Evolutionary conservation across 2,329 filamentous ascomycete species (phyloP), one percentile per base, ranked within the genome.

Genomic region (Nothophaeocryptopus gaeumannii): DNA sequence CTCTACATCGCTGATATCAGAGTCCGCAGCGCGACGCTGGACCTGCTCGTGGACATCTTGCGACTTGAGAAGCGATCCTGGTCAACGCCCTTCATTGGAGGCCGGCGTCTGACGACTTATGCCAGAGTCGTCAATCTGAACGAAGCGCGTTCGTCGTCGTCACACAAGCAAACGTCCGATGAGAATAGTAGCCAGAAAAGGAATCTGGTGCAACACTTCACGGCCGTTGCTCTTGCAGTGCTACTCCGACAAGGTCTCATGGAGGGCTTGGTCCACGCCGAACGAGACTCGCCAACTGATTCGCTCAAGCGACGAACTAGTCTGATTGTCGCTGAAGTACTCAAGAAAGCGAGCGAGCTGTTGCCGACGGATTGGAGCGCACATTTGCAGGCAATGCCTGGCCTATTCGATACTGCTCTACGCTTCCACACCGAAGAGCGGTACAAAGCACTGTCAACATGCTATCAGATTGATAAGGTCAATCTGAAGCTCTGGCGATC

Each of bases 391-490:
- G 80, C 96, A 5, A 79, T 99, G 13, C 93, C 93, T 0, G 86
- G 92, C 54, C 77, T 97, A 1, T 86, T 99, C 62, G 78, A 85
- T 5, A 83, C 85, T 0, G 89, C 91, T 4, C 79, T 88, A 2
- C 79, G 83, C 31, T 89, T 91, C 60, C 76, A 81, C 15, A 77
- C 83, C 14, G 82, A 91, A 29, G 79, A 83, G 16, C 84, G 89
- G 47, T 91, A 91, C 59, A 78, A 87, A 49, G 89, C 92, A 5
- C 91, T 89, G 7, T 85, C 89, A 7, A 95, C 95, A 13, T 89
- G 99, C 10, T 99, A 97, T 64, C 93, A 97, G 67, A 95, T 99
- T 46, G 96, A 96, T 72, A 96, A 92, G 66, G 90, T 99, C 58
- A 99, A 92, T 68, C 83, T 89, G 55, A 97, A 91, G 0, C 74